These are phyloP conservation scores for Exophiala alcalophila DNA, from an alignment of 2,329 filamentous ascomycete genomes.

Conservation along the genomic window DNA sequence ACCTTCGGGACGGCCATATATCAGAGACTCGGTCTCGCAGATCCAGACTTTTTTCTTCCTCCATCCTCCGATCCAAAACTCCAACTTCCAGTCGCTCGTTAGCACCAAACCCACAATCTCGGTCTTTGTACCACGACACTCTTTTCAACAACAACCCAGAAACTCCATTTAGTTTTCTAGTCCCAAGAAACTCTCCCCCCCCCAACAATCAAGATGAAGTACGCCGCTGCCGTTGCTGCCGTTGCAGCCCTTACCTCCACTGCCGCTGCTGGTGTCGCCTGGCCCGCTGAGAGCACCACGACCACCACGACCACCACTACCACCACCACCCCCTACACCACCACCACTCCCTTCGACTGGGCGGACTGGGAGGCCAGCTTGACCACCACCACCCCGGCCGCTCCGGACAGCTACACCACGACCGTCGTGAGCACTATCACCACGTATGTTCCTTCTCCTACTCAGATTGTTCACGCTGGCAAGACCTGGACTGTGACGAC, in stretches of 20 bases:
- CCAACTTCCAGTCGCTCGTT: slow-evolving; percentile 29
- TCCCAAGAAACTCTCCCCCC: slow-evolving; percentile 22
- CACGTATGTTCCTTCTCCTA: slow-evolving; percentile 29
- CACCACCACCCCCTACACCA: slow-evolving; percentile 11
- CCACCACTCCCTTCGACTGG: slow-evolving; percentile 17
- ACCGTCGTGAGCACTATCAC: slow-evolving; percentile 31
- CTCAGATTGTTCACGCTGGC: slow-evolving; percentile 27
- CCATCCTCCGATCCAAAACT: slow-evolving; percentile 24
- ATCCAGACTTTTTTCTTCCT: slow-evolving; percentile 12
- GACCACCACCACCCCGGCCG: too few relatives aligned
- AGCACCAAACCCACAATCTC: slow-evolving; percentile 21
- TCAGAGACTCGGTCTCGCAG: slow-evolving; percentile 5
- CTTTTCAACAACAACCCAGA: slow-evolving; percentile 20
- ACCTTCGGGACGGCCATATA: slow-evolving; percentile 8
- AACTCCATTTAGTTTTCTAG: slow-evolving; percentile 23
- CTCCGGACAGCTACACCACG: slow-evolving; percentile 27
- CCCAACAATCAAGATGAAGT: slow-evolving; percentile 29
- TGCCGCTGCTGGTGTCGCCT: slow-evolving; percentile 21
- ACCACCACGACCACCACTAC: slow-evolving; percentile 13
- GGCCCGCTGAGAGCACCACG: slow-evolving; percentile 14
- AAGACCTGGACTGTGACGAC: slow-evolving; percentile 30
- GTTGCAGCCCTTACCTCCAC: slow-evolving; percentile 19
- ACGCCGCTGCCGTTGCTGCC: slow-evolving; percentile 23
- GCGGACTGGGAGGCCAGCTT: slow-evolving; percentile 25
- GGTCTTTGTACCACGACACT: slow-evolving; percentile 29